Percentiles rank a stretch among this genome's conserved stretches.
phyloP scores from a whole-genome alignment of 805 yeast species.

The Novakomyces olei region DNA sequence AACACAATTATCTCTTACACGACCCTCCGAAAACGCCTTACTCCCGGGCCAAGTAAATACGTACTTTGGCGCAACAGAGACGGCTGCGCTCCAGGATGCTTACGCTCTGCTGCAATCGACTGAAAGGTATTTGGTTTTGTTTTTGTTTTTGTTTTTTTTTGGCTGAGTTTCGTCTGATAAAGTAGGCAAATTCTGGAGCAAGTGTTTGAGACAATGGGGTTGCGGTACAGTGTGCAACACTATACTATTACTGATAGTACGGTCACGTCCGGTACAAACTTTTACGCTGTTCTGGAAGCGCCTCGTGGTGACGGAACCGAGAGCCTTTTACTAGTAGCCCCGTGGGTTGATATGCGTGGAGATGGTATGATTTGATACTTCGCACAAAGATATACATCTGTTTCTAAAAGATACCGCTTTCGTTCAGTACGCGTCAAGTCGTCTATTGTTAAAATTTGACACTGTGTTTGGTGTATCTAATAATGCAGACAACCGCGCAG shows the following conservation, averaged over 20 bases:
- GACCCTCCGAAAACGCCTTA: slow-evolving; percentile 86
- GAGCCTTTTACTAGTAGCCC: slow-evolving; percentile 74
- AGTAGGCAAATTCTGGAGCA: neutral
- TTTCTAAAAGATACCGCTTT: neutral
- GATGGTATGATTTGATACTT: slow-evolving; percentile 19
- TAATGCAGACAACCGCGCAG: slow-evolving; percentile 42
- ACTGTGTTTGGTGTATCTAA: neutral
- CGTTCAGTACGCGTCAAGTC: neutral
- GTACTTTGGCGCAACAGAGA: slow-evolving; percentile 72
- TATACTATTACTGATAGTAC: slow-evolving; percentile 30
- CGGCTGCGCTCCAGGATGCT: slow-evolving; percentile 1
- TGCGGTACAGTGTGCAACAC: slow-evolving; percentile 49
- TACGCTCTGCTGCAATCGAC: neutral
- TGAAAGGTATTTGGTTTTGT: too few species aligned
- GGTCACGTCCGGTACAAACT: slow-evolving; percentile 22
- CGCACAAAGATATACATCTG: too few species aligned
- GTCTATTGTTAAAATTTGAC: neutral
- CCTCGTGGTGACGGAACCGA: slow-evolving; percentile 94
- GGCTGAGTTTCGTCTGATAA: neutral
- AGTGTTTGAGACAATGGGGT: slow-evolving; percentile 3
- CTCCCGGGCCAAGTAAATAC: slow-evolving; percentile 92
- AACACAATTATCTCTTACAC: slow-evolving; percentile 63
- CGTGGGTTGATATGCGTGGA: slow-evolving; percentile 41
- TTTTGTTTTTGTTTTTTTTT: too few species aligned
- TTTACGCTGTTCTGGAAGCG: slow-evolving; percentile 72